phyloP scores from a whole-genome alignment of 495 filamentous ascomycete genomes.

The Podospora anserina region DNA sequence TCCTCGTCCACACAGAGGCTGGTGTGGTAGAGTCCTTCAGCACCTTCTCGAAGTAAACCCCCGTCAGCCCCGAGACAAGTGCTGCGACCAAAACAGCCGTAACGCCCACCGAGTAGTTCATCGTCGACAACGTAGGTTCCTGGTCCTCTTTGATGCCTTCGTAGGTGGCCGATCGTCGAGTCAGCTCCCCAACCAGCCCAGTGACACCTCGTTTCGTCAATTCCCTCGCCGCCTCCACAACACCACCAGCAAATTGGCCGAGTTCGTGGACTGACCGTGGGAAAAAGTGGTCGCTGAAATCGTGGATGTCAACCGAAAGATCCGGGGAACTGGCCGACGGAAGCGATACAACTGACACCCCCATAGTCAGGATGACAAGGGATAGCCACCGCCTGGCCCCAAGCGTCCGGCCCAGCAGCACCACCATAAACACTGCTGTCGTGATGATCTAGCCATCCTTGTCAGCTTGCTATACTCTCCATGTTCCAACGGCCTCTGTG shows the following conservation, averaged over 20 bases:
- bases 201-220: conserved; percentile 47
- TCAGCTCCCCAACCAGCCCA: conserved; percentile 48
- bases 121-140: conserved; percentile 52
- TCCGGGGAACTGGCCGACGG: conserved; percentile 53
- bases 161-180: conserved; percentile 87
- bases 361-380: conserved; percentile 73
- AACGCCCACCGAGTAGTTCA: conserved; percentile 77
- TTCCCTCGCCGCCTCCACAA: conserved; percentile 47
- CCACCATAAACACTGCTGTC: conserved; percentile 82
- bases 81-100: conserved; percentile 72
- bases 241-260: conserved; percentile 45
- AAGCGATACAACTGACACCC: conserved; percentile 84
- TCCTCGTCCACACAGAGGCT: conserved; percentile 83
- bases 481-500: no score
- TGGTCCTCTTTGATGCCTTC: conserved; percentile 88
- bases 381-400: conserved; percentile 71
- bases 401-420: conserved; percentile 67
- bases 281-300: conserved; percentile 61
- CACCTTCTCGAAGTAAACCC: conserved; percentile 93
- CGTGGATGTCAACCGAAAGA: conserved; percentile 48
- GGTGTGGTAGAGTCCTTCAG: conserved; percentile 72
- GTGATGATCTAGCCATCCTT: conserved; percentile 60
- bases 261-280: conserved; percentile 68
- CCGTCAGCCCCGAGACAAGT: conserved; percentile 74
- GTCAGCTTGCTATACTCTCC: neutral